Evolutionary conservation across 495 filamentous ascomycete genomes (phyloP).

Genomic region (Aspergillus biplanus): DNA sequence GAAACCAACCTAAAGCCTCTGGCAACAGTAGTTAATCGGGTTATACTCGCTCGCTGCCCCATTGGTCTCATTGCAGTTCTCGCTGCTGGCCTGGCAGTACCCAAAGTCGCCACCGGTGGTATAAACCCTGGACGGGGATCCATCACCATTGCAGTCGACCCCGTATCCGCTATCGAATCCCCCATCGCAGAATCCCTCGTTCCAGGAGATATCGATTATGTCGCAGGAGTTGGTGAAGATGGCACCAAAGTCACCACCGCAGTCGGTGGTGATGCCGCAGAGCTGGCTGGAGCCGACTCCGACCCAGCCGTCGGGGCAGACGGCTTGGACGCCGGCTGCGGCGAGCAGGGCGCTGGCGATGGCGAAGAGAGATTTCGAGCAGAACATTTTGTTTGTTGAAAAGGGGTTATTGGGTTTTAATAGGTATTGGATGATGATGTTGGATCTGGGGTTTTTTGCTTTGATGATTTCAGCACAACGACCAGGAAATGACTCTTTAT

Average conservation of each 20-base stretch:
- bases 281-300: not conserved
- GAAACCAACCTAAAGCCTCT: not conserved
- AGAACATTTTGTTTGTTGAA: too few species aligned
- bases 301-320: not conserved
- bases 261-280: constrained; percentile 2
- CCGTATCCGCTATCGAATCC: not conserved
- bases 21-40: not conserved
- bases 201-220: not conserved
- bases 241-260: not conserved
- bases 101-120: not conserved
- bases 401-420: too few species aligned
- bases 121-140: not conserved
- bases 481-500: too few species aligned
- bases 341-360: not conserved
- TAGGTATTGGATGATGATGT: too few species aligned
- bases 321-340: not conserved
- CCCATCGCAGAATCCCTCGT: not conserved
- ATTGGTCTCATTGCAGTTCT: not conserved
- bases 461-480: too few species aligned
- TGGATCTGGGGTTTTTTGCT: too few species aligned
- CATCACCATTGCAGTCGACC: not conserved
- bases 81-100: not conserved
- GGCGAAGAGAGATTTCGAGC: not conserved
- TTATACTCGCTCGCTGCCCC: not conserved
- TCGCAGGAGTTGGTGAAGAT: not conserved